Base-by-base conservation (phyloP, 352 stramenopile genomes). In the Pythium pyrilobum region DNA sequence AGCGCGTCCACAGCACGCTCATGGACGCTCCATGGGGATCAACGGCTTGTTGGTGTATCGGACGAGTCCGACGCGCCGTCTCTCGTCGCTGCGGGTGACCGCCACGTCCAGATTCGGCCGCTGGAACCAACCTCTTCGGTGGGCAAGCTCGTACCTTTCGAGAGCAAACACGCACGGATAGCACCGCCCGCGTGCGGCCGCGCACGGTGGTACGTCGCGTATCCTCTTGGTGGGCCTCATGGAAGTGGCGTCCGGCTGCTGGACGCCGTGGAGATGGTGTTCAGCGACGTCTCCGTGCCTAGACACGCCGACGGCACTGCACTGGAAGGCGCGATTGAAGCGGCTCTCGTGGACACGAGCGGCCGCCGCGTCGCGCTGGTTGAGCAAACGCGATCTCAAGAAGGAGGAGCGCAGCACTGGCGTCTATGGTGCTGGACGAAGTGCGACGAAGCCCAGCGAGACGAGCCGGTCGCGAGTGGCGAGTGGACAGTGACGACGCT, bases 11-110 rank as follows among this genome's bases (percentile, higher is more conserved):
- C 18, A 5, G 45, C 29, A 13, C 36, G 23, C 7, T n/a, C 37
- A 32, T 63, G 41, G 47, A 56, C 60, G 15, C 42, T 68, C 1
- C 49, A 68, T 20, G 45, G 31, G 1, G 60, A 63, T 15, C 60
- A 68, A 29, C 20, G 32, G 16, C 18, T 68, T 3, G 13, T 60
- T 0, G 60, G 60, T 9, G 38, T 63, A 11, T 46, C 16, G 32
- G 38, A 23, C 11, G 53, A 55, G 28, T 20, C 32, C 5, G 42
- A 18, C 28, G 47, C 24, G 9, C 25, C 29, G 12, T 46, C 42
- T 31, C 48, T 68, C 9, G 49, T 68, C 4, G 60, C 53, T 0
- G 18, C 53, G 6, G 60, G 60, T 10, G 36, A 51, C 32, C 32
- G 60, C 21, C 48, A 63, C 45, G 42, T 60, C 5, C 53, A 68